Conservation (phyloP, 202 grass and related monocot genomes). For the Panicum virgatum region DNA sequence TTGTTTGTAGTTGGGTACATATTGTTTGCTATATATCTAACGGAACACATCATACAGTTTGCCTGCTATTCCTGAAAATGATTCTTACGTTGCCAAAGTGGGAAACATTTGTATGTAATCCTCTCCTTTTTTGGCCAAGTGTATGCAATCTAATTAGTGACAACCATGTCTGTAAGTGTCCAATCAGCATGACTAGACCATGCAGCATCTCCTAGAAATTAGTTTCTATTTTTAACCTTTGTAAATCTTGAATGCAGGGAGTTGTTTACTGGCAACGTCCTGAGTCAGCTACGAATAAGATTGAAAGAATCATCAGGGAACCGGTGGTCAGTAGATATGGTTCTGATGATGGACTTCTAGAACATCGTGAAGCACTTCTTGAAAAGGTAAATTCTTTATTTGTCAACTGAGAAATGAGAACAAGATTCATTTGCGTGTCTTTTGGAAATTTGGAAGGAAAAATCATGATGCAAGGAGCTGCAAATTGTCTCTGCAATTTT, state of each 20-base stretch:
- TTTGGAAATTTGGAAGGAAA: too few relatives aligned
- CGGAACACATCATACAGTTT: too few relatives aligned
- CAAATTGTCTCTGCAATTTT: slow-evolving; percentile 2
- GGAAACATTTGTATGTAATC: neutral
- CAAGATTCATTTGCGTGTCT: too few relatives aligned
- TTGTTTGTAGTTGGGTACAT: too few relatives aligned
- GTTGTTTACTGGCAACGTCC: slow-evolving; percentile 95
- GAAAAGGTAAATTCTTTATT: slow-evolving; percentile 73
- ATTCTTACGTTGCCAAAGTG: too few relatives aligned
- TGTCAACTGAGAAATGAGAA: too few relatives aligned
- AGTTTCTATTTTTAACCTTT: neutral
- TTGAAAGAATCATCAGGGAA: slow-evolving; percentile 73
- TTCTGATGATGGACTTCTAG: slow-evolving; percentile 85
- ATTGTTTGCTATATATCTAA: too few relatives aligned
- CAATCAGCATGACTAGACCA: neutral
- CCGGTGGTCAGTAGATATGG: slow-evolving; percentile 78
- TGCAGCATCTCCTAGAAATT: neutral
- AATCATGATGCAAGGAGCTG: too few relatives aligned
- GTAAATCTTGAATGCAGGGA: slow-evolving; percentile 53
- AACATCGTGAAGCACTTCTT: slow-evolving; percentile 80
- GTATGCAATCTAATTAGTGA: neutral
- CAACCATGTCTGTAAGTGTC: neutral
- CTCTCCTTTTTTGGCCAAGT: too few relatives aligned
- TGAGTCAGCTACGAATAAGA: slow-evolving; percentile 63
- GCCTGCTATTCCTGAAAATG: too few relatives aligned